Evolutionary conservation across 2,329 filamentous ascomycete genomes (phyloP).

Genomic region (Lasiodiplodia gonubiensis): DNA sequence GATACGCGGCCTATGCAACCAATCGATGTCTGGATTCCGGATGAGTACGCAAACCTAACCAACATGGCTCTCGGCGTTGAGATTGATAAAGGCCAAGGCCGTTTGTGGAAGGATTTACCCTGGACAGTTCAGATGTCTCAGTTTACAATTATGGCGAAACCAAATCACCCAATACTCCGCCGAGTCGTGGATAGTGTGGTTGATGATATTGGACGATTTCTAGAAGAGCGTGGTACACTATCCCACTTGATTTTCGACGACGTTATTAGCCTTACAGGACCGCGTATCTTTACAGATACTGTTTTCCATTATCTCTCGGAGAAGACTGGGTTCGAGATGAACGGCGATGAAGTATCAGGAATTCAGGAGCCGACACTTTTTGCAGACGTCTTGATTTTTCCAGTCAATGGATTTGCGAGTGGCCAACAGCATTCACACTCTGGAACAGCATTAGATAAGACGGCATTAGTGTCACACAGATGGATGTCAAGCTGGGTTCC

Average conservation of each 20-base stretch:
- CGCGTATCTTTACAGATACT: not conserved
- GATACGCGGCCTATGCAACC: not conserved
- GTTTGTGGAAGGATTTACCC: not conserved
- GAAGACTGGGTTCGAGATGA: not conserved
- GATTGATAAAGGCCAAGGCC: not conserved
- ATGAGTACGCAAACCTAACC: too few species aligned
- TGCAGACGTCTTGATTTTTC: not conserved
- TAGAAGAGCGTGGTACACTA: not conserved
- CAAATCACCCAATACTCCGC: not conserved
- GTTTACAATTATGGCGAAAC: conserved; percentile 7
- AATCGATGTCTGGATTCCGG: not conserved
- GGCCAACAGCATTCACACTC: not conserved
- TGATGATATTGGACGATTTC: not conserved
- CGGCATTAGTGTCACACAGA: not conserved
- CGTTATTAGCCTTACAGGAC: not conserved
- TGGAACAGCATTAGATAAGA: not conserved
- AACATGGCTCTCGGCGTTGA: not conserved
- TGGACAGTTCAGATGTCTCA: not conserved
- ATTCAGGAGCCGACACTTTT: not conserved
- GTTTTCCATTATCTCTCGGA: not conserved
- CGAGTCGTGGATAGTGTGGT: not conserved
- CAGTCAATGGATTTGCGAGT: not conserved
- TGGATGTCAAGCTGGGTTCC: not conserved
- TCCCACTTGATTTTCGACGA: not conserved
- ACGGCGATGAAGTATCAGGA: not conserved